These are phyloP conservation scores for Sporothrix pallida DNA, from an alignment of 2,329 filamentous ascomycete genomes.

Conservation along the genomic window DNA sequence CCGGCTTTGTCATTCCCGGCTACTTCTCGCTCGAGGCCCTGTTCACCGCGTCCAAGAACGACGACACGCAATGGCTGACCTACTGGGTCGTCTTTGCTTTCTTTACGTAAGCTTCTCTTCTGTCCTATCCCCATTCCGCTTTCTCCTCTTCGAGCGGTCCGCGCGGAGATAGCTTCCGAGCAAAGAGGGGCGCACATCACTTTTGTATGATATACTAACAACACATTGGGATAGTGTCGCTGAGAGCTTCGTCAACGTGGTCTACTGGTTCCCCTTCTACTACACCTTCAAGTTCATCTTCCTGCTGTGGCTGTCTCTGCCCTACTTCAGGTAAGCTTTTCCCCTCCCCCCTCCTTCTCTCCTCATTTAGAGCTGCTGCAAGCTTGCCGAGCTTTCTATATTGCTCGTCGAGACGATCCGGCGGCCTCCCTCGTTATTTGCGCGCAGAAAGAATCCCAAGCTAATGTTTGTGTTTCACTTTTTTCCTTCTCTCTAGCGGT, in stretches of 20 bases:
- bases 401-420: conserved; percentile 10
- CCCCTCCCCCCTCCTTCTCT: neutral
- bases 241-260: conserved; percentile 81
- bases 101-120: conserved; percentile 63
- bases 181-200: neutral
- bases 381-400: conserved; percentile 17
- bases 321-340: conserved; percentile 79
- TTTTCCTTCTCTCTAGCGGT: conserved; percentile 64
- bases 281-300: conserved; percentile 99
- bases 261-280: conserved; percentile 99
- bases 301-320: conserved; percentile 96
- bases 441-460: conserved; percentile 4
- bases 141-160: neutral
- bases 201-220: conserved; percentile 30
- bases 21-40: conserved; percentile 84
- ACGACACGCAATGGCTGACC: conserved; percentile 82
- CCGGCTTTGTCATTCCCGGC: conserved; percentile 79
- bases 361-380: neutral
- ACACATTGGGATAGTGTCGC: conserved; percentile 59
- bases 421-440: neutral
- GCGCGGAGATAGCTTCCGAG: neutral
- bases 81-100: conserved; percentile 89
- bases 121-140: neutral
- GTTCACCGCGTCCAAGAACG: conserved; percentile 71
- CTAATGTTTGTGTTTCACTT: conserved; percentile 36